These are phyloP conservation scores for Magnaporthiopsis incrustans DNA, from an alignment of 2,329 filamentous ascomycete species.

Conservation along the genomic window DNA sequence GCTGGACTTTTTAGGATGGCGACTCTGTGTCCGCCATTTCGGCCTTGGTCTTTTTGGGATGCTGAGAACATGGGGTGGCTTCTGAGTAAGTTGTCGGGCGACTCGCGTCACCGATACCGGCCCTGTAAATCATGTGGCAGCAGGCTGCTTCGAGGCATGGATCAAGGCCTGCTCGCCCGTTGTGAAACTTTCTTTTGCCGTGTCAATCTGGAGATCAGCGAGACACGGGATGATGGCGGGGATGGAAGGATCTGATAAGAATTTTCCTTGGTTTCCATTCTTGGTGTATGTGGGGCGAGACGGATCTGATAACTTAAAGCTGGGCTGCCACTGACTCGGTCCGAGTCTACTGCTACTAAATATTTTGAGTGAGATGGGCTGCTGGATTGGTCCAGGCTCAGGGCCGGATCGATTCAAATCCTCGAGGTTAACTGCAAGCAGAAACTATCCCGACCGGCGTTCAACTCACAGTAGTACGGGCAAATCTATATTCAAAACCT, in stretches of 20 bases:
- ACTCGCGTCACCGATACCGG: not conserved
- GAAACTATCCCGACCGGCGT: no score
- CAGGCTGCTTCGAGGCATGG: no score
- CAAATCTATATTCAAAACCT: no score
- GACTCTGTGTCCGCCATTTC: not conserved
- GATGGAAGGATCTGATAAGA: constrained; percentile 2
- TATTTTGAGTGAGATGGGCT: no score
- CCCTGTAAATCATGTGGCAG: not conserved
- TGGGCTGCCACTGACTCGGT: not conserved
- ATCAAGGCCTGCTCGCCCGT: not conserved
- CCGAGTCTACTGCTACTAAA: not conserved
- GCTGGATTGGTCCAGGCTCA: no score
- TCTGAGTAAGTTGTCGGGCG: no score
- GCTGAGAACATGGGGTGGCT: not conserved
- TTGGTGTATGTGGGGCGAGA: not conserved
- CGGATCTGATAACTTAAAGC: constrained; percentile 4
- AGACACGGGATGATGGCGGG: not conserved
- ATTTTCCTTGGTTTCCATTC: not conserved
- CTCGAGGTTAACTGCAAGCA: no score
- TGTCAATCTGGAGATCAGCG: not conserved
- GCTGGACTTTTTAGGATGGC: not conserved
- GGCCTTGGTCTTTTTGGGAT: not conserved
- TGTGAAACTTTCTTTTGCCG: not conserved
- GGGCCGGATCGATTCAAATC: no score
- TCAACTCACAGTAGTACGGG: no score